Evolutionary conservation across 2,329 filamentous ascomycete species (phyloP), one percentile per base, ranked within the genome.

Genomic region (Hymenoscyphus fraxineus): DNA sequence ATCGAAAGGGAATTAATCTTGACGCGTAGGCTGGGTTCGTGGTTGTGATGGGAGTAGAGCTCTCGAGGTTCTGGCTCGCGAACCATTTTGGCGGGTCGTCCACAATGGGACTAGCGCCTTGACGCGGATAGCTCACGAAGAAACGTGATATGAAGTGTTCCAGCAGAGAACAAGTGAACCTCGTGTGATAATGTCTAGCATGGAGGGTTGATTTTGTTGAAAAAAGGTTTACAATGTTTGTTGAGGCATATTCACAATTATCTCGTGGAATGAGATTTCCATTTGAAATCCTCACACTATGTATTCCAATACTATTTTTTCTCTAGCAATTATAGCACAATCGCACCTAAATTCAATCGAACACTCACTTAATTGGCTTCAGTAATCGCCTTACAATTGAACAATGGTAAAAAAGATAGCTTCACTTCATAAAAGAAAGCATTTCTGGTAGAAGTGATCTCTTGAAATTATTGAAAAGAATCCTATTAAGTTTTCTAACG

Each of bases 401-500:
- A 27, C 27, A 27, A 27, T 27, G 27, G 27, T 27, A 27, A 27
- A 27, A 27, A 27, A 27, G 35, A 35, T 6, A 35, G 6, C 35
- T 35, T 35, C 1, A 35, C 35, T 6, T 35, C 9, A 35, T 35
- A 35, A 35, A 35, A 35, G 35, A 35, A 1, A 35, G 35, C 9
- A 35, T 6, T 35, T 35, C 35, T 35, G 9, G 35, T 7, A 35
- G 35, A 35, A 35, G 35, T 1, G 35, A 35, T 6, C 35, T 35
- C 9, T 27, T 27, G 31, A 16, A 10, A 2, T 15, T 56, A 22
- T 56, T n/a, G 12, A 35, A 9, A 35, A 13, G 6, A 38, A n/a
- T 57, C 3, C 27, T 16, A 44, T 6, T 15, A 31, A 4, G 15
- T 58, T n/a, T 19, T 7, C 59, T 67, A 70, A 58, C 79, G 81